Evolutionary conservation across 345 rosid genomes (phyloP).

Genomic region (Physaria fendleri): DNA sequence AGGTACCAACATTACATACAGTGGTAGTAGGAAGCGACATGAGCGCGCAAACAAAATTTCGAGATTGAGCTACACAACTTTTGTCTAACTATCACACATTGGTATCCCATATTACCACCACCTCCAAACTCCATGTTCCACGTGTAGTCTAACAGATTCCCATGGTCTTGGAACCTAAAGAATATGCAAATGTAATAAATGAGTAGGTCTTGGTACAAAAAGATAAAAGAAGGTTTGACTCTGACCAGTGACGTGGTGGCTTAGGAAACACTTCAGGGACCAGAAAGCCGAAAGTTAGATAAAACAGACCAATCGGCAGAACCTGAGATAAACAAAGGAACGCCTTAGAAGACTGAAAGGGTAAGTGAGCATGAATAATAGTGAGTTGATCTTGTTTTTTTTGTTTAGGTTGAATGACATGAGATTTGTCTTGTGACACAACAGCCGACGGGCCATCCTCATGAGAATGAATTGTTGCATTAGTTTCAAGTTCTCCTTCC

Average conservation of each 20-base stretch:
- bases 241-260: slow-evolving; percentile 83
- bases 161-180: slow-evolving; percentile 77
- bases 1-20: slow-evolving; percentile 72
- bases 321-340: slow-evolving; percentile 43
- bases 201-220: neutral
- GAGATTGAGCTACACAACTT: slow-evolving; percentile 72
- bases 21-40: slow-evolving; percentile 84
- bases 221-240: slow-evolving; percentile 33
- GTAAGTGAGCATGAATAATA: neutral
- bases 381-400: neutral
- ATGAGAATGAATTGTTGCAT: slow-evolving; percentile 67
- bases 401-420: slow-evolving; percentile 64
- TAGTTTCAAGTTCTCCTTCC: slow-evolving; percentile 75
- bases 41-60: slow-evolving; percentile 70
- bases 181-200: neutral
- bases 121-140: slow-evolving; percentile 78
- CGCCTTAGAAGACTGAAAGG: neutral
- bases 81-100: slow-evolving; percentile 87
- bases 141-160: slow-evolving; percentile 88
- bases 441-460: slow-evolving; percentile 65
- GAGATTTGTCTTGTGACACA: slow-evolving; percentile 77
- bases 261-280: slow-evolving; percentile 83
- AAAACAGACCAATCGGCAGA: slow-evolving; percentile 93
- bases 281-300: slow-evolving; percentile 73
- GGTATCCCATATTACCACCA: slow-evolving; percentile 62